Evolutionary conservation across 2,329 filamentous ascomycete genomes (phyloP), one percentile per base, ranked within the genome.

Genomic region (Aspergillus sclerotialis): DNA sequence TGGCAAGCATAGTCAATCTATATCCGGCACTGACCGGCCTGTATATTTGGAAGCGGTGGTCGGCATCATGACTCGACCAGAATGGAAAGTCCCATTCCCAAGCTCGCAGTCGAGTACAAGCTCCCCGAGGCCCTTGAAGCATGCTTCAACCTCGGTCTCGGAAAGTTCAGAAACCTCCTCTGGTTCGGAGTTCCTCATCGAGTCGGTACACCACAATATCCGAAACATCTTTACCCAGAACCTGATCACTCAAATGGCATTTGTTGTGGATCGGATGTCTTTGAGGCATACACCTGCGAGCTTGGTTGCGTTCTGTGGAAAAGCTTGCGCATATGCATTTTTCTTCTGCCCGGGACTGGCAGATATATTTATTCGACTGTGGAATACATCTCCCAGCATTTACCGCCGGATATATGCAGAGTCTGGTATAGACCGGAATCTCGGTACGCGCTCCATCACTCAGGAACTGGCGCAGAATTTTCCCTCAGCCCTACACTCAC

Each of bases 241-340:
- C 46, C 65, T 95, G 19, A 72, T 87, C 27, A 78, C 82, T 25
- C 89, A 94, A 52, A 84, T 94, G 78, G 72, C 76, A 2, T 83
- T 92, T 44, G 83, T 88, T n/a, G 81, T 94, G 5, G 85, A 92
- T 35, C 90, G 87, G 55, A 83, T 94, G 79, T 88, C 85, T 11
- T 68, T 85, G 50, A 77, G 85, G 31, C 82, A 87, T 50, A 77
- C 78, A 7, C 75, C 78, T 25, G 76, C 77, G 26, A 82, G 78
- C 47, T 60, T 88, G 38, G 84, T 94, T 38, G 82, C 83, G 18
- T 94, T 94, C 56, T 87, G 85, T 35, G 89, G 86, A 39, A 93
- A 92, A 61, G 85, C 87, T 4, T 90, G 84, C 52, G 88, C 89
- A 2, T 94, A 93, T 59, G 88, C 86, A 18, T 94, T 94, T 61